Evolutionary conservation across 352 stramenopile genomes (phyloP).

Genomic region (Globisporangium nunn): DNA sequence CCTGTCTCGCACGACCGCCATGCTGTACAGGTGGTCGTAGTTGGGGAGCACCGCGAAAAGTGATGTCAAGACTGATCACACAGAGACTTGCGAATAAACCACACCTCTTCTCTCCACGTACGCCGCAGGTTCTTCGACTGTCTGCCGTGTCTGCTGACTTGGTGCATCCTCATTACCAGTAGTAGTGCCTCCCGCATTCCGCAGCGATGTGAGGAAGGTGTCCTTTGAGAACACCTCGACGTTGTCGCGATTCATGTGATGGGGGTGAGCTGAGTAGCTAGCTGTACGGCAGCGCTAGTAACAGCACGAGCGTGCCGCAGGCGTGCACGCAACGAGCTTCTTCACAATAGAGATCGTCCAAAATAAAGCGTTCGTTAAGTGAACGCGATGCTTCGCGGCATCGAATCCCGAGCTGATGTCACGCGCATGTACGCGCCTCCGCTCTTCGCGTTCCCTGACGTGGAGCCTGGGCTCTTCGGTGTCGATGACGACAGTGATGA

Average conservation of each 20-base stretch:
- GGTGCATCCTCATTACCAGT: slow-evolving; percentile 5
- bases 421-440: slow-evolving; percentile 11
- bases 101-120: slow-evolving; percentile 12
- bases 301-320: too few species aligned
- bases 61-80: not conserved
- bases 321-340: too few species aligned
- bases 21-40: slow-evolving; percentile 24
- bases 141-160: slow-evolving; percentile 6
- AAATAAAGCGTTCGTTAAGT: too few species aligned
- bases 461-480: slow-evolving; percentile 18
- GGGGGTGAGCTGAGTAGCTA: too few species aligned
- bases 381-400: slow-evolving; percentile 3
- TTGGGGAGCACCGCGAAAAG: not conserved
- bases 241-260: slow-evolving; percentile 32
- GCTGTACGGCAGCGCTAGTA: too few species aligned
- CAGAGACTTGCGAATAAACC: not conserved
- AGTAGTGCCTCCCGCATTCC: slow-evolving; percentile 21
- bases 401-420: not conserved
- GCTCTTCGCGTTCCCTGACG: slow-evolving; percentile 27
- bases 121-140: slow-evolving; percentile 38
- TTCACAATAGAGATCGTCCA: too few species aligned
- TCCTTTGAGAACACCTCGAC: slow-evolving; percentile 72
- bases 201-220: slow-evolving; percentile 71
- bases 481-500: slow-evolving; percentile 14
- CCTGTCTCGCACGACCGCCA: slow-evolving; percentile 70